Conservation (phyloP, 2,329 filamentous ascomycete genomes). For the Pestalotiopsis fici region DNA sequence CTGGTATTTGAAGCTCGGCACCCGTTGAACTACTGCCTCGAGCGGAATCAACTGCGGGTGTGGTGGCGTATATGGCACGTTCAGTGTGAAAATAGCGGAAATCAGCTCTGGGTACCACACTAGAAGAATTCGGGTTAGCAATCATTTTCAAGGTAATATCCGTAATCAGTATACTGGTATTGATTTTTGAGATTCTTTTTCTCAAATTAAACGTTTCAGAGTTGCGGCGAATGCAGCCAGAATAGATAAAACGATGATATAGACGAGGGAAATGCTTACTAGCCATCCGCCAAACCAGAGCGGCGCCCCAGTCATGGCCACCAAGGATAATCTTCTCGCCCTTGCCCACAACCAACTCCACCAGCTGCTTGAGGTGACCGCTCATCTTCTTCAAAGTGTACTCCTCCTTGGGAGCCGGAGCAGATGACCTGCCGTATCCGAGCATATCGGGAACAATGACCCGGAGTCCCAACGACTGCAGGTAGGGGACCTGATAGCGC, state of each 20-base stretch:
- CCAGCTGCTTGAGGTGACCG: slow-evolving; percentile 74
- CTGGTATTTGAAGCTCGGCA: slow-evolving; percentile 82
- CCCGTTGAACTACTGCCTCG: slow-evolving; percentile 55
- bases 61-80: slow-evolving; percentile 72
- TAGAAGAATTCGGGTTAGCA: neutral
- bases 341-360: slow-evolving; percentile 51
- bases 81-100: slow-evolving; percentile 75
- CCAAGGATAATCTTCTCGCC: slow-evolving; percentile 70
- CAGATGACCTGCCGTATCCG: slow-evolving; percentile 79
- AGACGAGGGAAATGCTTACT: slow-evolving; percentile 19
- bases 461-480: slow-evolving; percentile 71
- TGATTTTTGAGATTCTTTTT: no score
- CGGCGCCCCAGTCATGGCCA: slow-evolving; percentile 92
- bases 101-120: slow-evolving; percentile 73
- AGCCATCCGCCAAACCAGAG: slow-evolving; percentile 72
- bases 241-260: neutral
- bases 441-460: slow-evolving; percentile 86
- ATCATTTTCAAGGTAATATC: neutral
- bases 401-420: slow-evolving; percentile 59
- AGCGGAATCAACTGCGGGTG: slow-evolving; percentile 52
- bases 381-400: slow-evolving; percentile 75
- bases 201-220: no score
- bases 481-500: slow-evolving; percentile 83
- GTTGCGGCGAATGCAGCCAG: neutral
- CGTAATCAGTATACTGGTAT: no score